Percentiles rank a stretch among this genome's conserved stretches.
Evolutionary conservation across 2,329 filamentous ascomycete genomes (phyloP).

Genomic region (Talaromyces marneffei): DNA sequence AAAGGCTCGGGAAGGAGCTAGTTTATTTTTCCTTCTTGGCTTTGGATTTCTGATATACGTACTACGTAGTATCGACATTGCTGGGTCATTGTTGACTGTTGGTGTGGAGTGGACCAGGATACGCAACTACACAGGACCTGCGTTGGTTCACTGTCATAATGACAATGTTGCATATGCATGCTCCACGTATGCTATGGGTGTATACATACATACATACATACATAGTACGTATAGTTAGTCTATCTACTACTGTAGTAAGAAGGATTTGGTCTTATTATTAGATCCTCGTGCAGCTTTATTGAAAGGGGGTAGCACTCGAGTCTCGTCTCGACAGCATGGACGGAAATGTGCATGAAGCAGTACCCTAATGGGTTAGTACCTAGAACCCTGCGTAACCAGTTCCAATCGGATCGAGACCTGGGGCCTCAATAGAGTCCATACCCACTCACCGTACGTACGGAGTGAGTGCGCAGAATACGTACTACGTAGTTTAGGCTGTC

Average conservation of each 20-base stretch:
- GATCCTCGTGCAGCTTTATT: neutral
- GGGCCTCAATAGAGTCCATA: no score
- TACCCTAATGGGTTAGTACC: neutral
- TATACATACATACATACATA: no score
- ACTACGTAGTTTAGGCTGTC: no score
- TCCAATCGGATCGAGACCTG: neutral
- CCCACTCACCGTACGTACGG: no score
- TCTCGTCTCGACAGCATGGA: neutral
- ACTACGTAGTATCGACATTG: no score
- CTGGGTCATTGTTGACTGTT: no score
- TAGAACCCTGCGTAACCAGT: neutral
- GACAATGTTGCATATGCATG: neutral
- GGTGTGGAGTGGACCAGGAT: neutral
- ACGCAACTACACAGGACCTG: neutral
- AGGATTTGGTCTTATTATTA: neutral
- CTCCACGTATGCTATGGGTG: neutral
- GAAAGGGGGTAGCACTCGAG: neutral
- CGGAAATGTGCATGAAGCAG: neutral
- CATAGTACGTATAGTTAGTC: no score
- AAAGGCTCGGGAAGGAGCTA: constrained; percentile 1
- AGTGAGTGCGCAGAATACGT: no score
- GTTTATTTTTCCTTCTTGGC: no score
- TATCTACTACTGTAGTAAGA: no score
- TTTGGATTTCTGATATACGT: no score
- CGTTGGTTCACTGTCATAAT: neutral